Percentiles rank a stretch among this genome's conserved stretches.
These are phyloP conservation scores for Rosa chinensis DNA, from an alignment of 306 rosid species.

Conservation along the genomic window DNA sequence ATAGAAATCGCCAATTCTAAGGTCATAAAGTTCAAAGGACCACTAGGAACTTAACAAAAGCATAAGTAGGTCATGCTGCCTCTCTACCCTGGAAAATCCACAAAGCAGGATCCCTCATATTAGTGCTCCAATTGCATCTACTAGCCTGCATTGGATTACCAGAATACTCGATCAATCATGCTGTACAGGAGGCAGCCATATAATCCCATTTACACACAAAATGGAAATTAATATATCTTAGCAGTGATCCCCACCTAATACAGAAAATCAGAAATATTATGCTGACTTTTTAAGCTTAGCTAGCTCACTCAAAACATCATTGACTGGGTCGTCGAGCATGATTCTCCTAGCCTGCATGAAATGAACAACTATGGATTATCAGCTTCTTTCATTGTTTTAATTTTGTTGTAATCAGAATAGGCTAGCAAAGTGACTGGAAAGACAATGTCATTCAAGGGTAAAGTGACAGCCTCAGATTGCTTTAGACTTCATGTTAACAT, in stretches of 20 bases:
- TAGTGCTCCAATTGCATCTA: background rate
- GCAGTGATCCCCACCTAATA: conserved; percentile 25
- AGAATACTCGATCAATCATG: conserved; percentile 7
- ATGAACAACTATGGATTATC: background rate
- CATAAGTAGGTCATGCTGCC: conserved; percentile 4
- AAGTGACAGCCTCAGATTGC: background rate
- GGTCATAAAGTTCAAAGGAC: background rate
- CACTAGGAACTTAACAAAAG: background rate
- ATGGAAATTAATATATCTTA: conserved; percentile 21
- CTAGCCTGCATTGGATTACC: conserved; percentile 34
- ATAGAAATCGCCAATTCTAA: background rate
- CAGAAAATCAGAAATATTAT: conserved; percentile 26
- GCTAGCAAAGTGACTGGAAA: conserved; percentile 7
- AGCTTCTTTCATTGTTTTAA: background rate
- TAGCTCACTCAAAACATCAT: conserved; percentile 55
- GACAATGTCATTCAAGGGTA: background rate
- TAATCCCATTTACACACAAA: background rate
- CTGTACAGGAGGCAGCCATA: background rate
- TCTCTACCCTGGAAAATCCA: conserved; percentile 9
- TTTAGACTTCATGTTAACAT: background rate
- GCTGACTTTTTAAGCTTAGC: conserved; percentile 42
- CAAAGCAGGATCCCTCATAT: conserved; percentile 14
- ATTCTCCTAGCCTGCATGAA: conserved; percentile 52
- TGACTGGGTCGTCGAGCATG: conserved; percentile 40
- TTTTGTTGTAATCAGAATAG: conserved; percentile 1